Percentiles rank a stretch among this genome's conserved stretches.
These are phyloP conservation scores for Microdochium bolleyi DNA, from an alignment of 2,329 filamentous ascomycete genomes.

Conservation along the genomic window DNA sequence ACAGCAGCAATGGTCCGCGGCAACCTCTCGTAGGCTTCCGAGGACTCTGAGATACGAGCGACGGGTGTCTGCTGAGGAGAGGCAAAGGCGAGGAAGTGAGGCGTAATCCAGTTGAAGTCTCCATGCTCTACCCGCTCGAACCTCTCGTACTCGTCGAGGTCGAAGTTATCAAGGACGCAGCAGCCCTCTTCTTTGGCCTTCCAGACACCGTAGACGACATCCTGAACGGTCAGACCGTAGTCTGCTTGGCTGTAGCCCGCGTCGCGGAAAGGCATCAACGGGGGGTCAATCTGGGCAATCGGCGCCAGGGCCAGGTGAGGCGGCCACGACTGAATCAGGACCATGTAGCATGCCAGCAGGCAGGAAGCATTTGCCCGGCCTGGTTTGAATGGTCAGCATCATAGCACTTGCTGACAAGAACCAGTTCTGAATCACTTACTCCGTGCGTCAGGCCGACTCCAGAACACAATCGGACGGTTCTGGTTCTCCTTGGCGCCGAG, in stretches of 20 bases:
- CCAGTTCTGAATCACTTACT: slow-evolving; percentile 47
- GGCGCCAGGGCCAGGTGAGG: slow-evolving; percentile 91
- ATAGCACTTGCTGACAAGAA: background rate
- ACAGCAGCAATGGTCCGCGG: slow-evolving; percentile 72
- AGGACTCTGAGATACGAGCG: slow-evolving; percentile 61
- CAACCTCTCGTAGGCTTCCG: slow-evolving; percentile 65
- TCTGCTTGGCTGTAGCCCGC: slow-evolving; percentile 98
- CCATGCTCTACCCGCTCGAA: slow-evolving; percentile 96
- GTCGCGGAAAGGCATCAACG: slow-evolving; percentile 97
- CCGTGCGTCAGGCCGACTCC: slow-evolving; percentile 84
- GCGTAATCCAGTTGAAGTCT: slow-evolving; percentile 99
- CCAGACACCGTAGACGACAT: slow-evolving; percentile 97
- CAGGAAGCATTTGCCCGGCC: slow-evolving; percentile 90
- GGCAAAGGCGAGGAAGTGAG: slow-evolving; percentile 90
- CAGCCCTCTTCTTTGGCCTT: slow-evolving; percentile 95
- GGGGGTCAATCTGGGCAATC: slow-evolving; percentile 92
- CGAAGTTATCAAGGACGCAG: slow-evolving; percentile 87
- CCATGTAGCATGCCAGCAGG: slow-evolving; percentile 96
- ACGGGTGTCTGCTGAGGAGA: slow-evolving; percentile 81
- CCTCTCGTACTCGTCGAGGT: slow-evolving; percentile 92
- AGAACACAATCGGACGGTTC: slow-evolving; percentile 87
- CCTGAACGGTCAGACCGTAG: slow-evolving; percentile 90
- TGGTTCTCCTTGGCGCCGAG: slow-evolving; percentile 87
- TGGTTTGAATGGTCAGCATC: slow-evolving; percentile 25
- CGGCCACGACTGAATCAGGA: slow-evolving; percentile 94